phyloP scores from a whole-genome alignment of 1,284 basidiomycete genomes.

The Rhodotorula sp. region DNA sequence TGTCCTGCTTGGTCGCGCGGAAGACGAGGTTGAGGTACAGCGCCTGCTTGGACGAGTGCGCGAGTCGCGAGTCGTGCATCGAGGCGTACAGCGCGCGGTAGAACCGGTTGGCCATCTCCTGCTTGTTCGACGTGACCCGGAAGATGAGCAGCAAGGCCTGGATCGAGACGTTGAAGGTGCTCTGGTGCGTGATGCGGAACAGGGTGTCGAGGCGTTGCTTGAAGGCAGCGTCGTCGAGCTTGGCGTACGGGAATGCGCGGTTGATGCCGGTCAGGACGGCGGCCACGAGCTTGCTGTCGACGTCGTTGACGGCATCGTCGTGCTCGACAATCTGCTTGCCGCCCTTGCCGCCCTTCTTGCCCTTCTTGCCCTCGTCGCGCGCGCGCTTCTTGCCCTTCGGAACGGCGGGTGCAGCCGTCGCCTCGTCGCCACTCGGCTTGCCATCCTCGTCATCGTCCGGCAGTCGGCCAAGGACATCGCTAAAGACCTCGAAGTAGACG shows the following conservation, averaged over 20 bases:
- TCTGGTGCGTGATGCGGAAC: constrained; percentile 90
- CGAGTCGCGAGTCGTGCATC: constrained; percentile 76
- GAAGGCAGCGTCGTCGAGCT: constrained; percentile 65
- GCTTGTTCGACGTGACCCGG: constrained; percentile 61
- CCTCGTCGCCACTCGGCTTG: constrained; percentile 46
- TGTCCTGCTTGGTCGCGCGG: constrained; percentile 83
- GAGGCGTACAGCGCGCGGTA: constrained; percentile 89
- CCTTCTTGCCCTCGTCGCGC: constrained; percentile 34
- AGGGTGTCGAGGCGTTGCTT: constrained; percentile 87
- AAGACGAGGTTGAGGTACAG: constrained; percentile 97
- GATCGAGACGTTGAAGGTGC: constrained; percentile 88
- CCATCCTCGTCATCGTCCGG: constrained; percentile 50
- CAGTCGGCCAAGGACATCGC: constrained; percentile 70
- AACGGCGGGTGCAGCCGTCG: constrained; percentile 43
- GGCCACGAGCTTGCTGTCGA: constrained; percentile 78
- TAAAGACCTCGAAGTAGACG: constrained; percentile 93
- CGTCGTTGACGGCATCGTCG: constrained; percentile 63
- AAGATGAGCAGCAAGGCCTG: constrained; percentile 91
- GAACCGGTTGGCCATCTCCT: constrained; percentile 73
- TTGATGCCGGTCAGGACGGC: constrained; percentile 94
- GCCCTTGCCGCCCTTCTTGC: constrained; percentile 21
- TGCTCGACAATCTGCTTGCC: constrained; percentile 48
- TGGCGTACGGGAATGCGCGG: constrained; percentile 89
- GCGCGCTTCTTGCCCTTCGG: constrained; percentile 46
- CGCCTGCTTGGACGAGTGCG: constrained; percentile 85